Evolutionary conservation across 2,329 filamentous ascomycete genomes (phyloP).

Genomic region (Arthroderma uncinatum): DNA sequence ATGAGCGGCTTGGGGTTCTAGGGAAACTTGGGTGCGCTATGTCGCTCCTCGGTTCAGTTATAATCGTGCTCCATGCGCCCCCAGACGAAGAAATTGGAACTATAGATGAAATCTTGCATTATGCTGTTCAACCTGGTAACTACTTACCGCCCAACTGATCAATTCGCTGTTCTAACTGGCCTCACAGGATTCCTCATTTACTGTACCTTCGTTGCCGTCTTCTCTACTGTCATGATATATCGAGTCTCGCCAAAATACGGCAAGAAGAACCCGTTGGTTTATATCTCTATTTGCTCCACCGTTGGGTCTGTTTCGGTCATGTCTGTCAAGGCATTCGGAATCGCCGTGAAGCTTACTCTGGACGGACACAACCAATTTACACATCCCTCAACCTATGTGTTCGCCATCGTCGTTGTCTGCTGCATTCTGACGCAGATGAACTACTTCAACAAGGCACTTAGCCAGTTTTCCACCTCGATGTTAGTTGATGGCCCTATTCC

Average conservation of each 20-base stretch:
- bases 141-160: constrained; percentile 1
- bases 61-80: constrained; percentile 94
- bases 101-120: constrained; percentile 81
- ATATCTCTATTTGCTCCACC: constrained; percentile 93
- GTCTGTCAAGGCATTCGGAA: constrained; percentile 97
- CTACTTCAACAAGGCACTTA: constrained; percentile 98
- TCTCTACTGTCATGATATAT: constrained; percentile 93
- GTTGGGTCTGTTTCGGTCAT: constrained; percentile 97
- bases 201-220: constrained; percentile 64
- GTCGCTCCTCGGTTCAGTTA: constrained; percentile 88
- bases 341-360: constrained; percentile 90
- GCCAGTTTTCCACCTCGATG: constrained; percentile 96
- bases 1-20: constrained; percentile 78
- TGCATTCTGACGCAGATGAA: constrained; percentile 99
- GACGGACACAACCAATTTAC: constrained; percentile 89
- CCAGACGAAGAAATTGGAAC: constrained; percentile 84
- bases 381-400: constrained; percentile 92
- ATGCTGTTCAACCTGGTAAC: constrained; percentile 80
- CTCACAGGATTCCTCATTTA: constrained; percentile 75
- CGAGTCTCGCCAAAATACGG: constrained; percentile 78
- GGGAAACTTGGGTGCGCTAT: constrained; percentile 93
- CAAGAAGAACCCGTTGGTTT: constrained; percentile 91
- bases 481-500: constrained; percentile 40
- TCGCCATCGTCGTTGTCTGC: constrained; percentile 81
- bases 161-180: constrained; percentile 2